Conservation (phyloP, 345 rosid species). For the Eucalyptus regnans region DNA sequence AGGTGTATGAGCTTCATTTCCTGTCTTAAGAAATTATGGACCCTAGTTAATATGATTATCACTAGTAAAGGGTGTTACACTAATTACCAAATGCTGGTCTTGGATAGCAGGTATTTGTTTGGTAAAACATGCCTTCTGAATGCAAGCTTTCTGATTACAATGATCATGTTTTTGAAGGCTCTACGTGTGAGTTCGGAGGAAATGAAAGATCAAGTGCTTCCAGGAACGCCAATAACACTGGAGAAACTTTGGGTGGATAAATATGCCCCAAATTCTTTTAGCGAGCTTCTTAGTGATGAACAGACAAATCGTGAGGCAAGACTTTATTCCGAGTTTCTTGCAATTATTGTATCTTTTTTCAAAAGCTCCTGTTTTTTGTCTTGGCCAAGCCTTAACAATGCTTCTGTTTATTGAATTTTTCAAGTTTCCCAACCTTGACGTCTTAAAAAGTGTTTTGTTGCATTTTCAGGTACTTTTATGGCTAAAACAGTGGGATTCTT, state of each 20-base stretch:
- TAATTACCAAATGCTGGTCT: not conserved
- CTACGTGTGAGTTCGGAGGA: slow-evolving; percentile 54
- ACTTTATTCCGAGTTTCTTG: not conserved
- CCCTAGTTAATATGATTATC: not conserved
- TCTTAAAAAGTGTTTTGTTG: not conserved
- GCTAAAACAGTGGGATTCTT: slow-evolving; percentile 98
- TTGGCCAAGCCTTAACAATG: not conserved
- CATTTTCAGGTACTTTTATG: slow-evolving; percentile 71
- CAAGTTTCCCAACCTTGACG: not conserved
- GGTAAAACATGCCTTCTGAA: not conserved
- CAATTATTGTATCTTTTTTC: not conserved
- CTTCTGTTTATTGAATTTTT: not conserved
- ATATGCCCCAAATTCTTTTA: slow-evolving; percentile 86
- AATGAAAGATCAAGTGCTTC: slow-evolving; percentile 21
- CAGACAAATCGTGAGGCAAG: slow-evolving; percentile 92
- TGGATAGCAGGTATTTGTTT: not conserved
- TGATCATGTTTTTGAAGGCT: slow-evolving; percentile 38
- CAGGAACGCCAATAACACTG: slow-evolving; percentile 27
- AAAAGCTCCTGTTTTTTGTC: not conserved
- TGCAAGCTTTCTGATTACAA: not conserved
- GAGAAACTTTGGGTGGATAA: slow-evolving; percentile 94
- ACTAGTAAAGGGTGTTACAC: not conserved
- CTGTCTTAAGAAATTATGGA: not conserved
- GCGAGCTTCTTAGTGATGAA: slow-evolving; percentile 97
- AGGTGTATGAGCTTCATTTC: not conserved